These are phyloP conservation scores for Nepenthes mirabilis DNA, from an alignment of 148 eudicot species.

Conservation along the genomic window DNA sequence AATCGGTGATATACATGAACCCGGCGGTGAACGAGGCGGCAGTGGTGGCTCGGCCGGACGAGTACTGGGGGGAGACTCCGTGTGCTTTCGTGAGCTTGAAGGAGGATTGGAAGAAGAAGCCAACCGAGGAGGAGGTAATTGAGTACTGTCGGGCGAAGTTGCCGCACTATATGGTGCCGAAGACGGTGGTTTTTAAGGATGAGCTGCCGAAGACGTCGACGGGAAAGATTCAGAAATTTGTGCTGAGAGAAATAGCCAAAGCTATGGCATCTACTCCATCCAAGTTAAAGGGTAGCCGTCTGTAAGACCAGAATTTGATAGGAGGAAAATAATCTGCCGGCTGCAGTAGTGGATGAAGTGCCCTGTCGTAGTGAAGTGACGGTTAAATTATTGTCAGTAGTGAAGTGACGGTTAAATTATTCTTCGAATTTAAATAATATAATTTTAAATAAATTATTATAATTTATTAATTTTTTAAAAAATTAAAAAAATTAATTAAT, in stretches of 20 bases:
- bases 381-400: background rate
- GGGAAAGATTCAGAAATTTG: constrained; percentile 41
- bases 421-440: too few relatives aligned
- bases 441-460: too few relatives aligned
- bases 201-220: constrained; percentile 53
- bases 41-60: constrained; percentile 39
- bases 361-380: background rate
- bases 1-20: constrained; percentile 20
- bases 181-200: constrained; percentile 31
- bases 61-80: constrained; percentile 53
- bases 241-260: constrained; percentile 31
- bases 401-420: too few relatives aligned
- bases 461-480: too few relatives aligned
- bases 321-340: too few relatives aligned
- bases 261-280: constrained; percentile 7
- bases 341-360: too few relatives aligned
- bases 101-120: background rate
- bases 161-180: constrained; percentile 51
- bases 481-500: too few relatives aligned
- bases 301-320: background rate
- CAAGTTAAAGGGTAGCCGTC: background rate
- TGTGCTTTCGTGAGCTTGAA: constrained; percentile 43
- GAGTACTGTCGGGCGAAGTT: constrained; percentile 34
- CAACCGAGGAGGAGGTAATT: constrained; percentile 22
- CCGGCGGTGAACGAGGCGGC: constrained; percentile 33